Evolutionary conservation across 805 yeast genomes (phyloP).

Genomic region (Wickerhamiella lipophila): DNA sequence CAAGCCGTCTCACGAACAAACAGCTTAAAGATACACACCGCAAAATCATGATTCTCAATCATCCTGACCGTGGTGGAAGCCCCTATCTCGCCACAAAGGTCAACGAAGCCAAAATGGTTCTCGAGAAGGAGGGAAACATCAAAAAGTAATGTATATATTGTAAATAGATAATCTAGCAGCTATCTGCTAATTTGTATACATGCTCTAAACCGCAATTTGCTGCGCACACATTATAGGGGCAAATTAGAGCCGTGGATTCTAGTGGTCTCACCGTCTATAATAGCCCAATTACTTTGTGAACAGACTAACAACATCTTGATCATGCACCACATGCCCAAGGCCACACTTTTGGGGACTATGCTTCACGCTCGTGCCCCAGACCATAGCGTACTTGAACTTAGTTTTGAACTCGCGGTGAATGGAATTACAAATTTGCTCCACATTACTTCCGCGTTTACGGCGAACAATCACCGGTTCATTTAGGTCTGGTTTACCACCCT

Average conservation of each 20-base stretch:
- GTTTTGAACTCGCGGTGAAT: slow-evolving; percentile 87
- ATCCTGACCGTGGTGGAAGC: slow-evolving; percentile 91
- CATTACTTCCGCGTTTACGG: slow-evolving; percentile 55
- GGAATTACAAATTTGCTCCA: slow-evolving; percentile 69
- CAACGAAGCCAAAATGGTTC: slow-evolving; percentile 76
- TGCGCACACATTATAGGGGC: too few relatives aligned
- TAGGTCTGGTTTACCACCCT: slow-evolving; percentile 73
- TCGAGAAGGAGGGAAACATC: slow-evolving; percentile 45
- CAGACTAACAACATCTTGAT: slow-evolving; percentile 88
- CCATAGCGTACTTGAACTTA: slow-evolving; percentile 85
- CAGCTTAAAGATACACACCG: slow-evolving; percentile 62
- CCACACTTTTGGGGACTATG: slow-evolving; percentile 98
- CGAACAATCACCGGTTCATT: slow-evolving; percentile 87
- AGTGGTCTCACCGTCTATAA: too few relatives aligned
- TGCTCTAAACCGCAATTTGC: too few relatives aligned
- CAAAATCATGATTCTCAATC: slow-evolving; percentile 73
- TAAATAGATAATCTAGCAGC: neutral
- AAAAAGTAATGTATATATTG: slow-evolving; percentile 11
- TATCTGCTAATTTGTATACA: too few relatives aligned
- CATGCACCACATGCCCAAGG: slow-evolving; percentile 63
- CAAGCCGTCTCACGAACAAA: slow-evolving; percentile 28
- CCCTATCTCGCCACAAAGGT: slow-evolving; percentile 81
- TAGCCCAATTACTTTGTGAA: slow-evolving; percentile 50
- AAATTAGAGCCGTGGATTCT: too few relatives aligned
- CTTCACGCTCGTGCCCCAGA: slow-evolving; percentile 90